Conservation (phyloP, 2,329 filamentous ascomycete genomes). For the Penicillium sp. region DNA sequence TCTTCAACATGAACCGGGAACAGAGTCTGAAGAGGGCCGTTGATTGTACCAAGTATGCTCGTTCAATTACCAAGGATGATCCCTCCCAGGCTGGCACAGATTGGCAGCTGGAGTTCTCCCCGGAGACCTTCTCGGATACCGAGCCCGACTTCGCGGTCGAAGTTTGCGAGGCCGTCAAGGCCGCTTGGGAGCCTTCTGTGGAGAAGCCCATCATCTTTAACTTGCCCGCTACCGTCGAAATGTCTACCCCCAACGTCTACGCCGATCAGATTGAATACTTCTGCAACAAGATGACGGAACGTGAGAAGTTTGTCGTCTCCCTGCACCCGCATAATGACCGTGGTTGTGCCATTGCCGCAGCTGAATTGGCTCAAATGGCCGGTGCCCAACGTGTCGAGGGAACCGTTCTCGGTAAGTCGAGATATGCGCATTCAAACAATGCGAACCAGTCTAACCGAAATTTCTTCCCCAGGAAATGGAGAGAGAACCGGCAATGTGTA, state of each 20-base stretch:
- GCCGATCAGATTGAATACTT: constrained; percentile 97
- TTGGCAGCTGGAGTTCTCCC: constrained; percentile 52
- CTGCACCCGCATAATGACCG: constrained; percentile 95
- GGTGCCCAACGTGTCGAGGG: constrained; percentile 93
- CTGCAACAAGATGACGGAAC: constrained; percentile 76
- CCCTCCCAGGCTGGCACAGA: constrained; percentile 56
- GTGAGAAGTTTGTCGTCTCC: constrained; percentile 83
- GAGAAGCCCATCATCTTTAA: constrained; percentile 93
- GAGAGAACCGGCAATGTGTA: constrained; percentile 88
- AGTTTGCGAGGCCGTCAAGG: constrained; percentile 91
- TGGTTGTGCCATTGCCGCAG: constrained; percentile 83
- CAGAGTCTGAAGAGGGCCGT: constrained; percentile 79
- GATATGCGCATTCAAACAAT: background rate
- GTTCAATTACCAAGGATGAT: constrained; percentile 83
- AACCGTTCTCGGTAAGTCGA: constrained; percentile 73
- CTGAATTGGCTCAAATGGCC: constrained; percentile 93
- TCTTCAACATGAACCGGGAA: constrained; percentile 84
- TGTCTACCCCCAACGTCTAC: constrained; percentile 91
- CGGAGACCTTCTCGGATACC: constrained; percentile 79
- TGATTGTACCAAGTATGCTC: constrained; percentile 79
- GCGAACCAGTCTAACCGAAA: background rate
- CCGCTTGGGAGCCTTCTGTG: constrained; percentile 78
- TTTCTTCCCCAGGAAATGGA: constrained; percentile 53
- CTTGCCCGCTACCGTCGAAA: constrained; percentile 91
- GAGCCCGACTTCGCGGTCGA: constrained; percentile 76